Conservation (phyloP, 768 basidiomycete genomes). For the Russula emetica region DNA sequence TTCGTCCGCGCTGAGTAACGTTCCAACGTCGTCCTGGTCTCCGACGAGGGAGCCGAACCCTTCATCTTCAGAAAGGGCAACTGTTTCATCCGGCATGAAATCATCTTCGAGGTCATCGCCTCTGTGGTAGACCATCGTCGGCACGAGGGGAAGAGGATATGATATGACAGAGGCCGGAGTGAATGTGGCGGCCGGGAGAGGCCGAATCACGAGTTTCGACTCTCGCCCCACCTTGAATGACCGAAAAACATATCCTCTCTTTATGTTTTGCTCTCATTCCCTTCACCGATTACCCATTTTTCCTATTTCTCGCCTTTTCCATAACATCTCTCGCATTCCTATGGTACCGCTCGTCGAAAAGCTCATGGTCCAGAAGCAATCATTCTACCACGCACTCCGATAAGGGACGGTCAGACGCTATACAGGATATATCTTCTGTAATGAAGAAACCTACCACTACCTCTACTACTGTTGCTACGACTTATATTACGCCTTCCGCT, state of each 20-base stretch:
- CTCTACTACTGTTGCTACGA: constrained; percentile 20
- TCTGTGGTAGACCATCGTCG: constrained; percentile 38
- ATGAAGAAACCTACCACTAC: constrained; percentile 17
- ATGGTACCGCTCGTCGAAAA: constrained; percentile 21
- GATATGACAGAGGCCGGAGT: neutral
- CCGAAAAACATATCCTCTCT: neutral
- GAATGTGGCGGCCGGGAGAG: constrained; percentile 1
- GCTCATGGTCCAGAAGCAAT: constrained; percentile 1
- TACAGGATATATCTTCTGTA: constrained; percentile 22
- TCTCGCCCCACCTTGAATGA: neutral
- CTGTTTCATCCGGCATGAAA: constrained; percentile 64
- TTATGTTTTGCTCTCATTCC: constrained; percentile 3
- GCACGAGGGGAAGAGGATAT: neutral
- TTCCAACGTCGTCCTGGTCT: constrained; percentile 36
- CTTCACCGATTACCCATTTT: neutral
- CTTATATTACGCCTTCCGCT: constrained; percentile 5
- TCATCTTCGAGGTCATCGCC: constrained; percentile 86
- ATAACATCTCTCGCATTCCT: constrained; percentile 1
- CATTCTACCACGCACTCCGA: constrained; percentile 1
- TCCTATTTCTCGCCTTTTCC: neutral
- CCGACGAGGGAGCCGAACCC: constrained; percentile 30
- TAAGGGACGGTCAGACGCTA: neutral
- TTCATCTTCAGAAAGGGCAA: constrained; percentile 62
- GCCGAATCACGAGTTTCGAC: neutral
- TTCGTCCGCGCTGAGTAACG: constrained; percentile 46